Base-by-base conservation (phyloP, 441 rosid species). In the Viola pubescens region DNA sequence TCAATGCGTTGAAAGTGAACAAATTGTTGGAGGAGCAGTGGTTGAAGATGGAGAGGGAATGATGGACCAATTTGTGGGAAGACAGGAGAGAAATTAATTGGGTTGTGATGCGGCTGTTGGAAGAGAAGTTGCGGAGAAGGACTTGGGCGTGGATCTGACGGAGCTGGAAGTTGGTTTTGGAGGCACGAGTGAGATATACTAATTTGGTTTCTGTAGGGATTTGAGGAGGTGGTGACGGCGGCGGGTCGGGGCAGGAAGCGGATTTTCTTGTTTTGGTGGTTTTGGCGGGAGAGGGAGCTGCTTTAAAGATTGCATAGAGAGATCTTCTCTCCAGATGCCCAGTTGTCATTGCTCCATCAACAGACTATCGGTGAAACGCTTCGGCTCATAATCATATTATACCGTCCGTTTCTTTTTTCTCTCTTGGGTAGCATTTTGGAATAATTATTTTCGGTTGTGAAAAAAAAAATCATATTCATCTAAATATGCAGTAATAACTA, bases 131-230 rank as follows among this genome's bases (percentile, higher is more conserved):
- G 56, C 52, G 73, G 63, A 76, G 82, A 71, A 82, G 55, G 75
- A 82, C 69, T 53, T 79, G 86, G 51, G 86, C 79, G 64, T 82
- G 82, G 62, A 80, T 78, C 70, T 74, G 81, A 64, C 74, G 76
- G 76, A 87, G 82, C 39, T 72, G 64, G 41, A 54, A 61, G 54
- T 51, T 63, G 57, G 78, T 66, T 62, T 72, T 69, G 34, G 82
- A 66, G 8, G 72, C 39, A 65, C 81, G 84, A 50, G 79, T 73
- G 51, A 82, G 78, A 60, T 79, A 73, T 48, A 77, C 56, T 72
- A 79, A 65, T 47, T 73, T 78, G 71, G 74, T 50, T 67, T 77
- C 80, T 9, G 34, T 56, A 8, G 38, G 42, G 7, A 26, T 52
- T 52, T 6, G 56, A 52, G 56, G 38, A 12, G 3, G 56, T 26